Evolutionary conservation across 2,329 filamentous ascomycete species (phyloP), one percentile per base, ranked within the genome.

Genomic region (Colletotrichum navitas): DNA sequence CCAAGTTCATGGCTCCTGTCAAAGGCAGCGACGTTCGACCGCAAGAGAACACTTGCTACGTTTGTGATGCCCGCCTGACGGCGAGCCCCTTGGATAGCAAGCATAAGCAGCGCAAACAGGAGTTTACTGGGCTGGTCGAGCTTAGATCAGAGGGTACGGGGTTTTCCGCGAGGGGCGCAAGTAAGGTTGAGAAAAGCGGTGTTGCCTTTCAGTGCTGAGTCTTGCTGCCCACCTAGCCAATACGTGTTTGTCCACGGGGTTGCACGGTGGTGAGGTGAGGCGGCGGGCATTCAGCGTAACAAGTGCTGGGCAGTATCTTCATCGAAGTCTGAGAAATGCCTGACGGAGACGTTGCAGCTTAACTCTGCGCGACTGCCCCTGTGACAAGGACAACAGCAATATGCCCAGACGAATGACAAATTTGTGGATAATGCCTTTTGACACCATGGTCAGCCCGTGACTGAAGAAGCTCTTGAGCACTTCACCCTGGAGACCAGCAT

Each of bases 131-230:
- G 0, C 79, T 98, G 43, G 91, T 98, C 3, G 90, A 93, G 77
- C 88, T 98, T 60, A 91, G 89, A 75, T 93, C 92, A 45, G 95
- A 98, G 76, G 95, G 95, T 0, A 98, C 95, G 0, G 95, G 95
- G 0, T 98, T 97, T 81, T 95, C 95, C 5, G 93, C 94, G 5
- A 91, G 92, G n/a, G 95, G 96, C 3, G 88, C 89, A 63, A 97
- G 92, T 78, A 89, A 93, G 76, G 94, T 97, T 21, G 92, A 93
- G 81, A 96, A 91, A 80, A 83, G 88, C 4, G 92, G 93, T 0
- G 90, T 97, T 36, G 92, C 91, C 0, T 97, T 97, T 80, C 93
- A 97, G 79, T 95, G 93, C 79, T 96, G 79, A 74, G 24, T 32
- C 12, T 36, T 36, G 21, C 26, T 29, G 43, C 49, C 8, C 32